phyloP scores from a whole-genome alignment of 768 basidiomycete species.

The Austroboletus eburneus region DNA sequence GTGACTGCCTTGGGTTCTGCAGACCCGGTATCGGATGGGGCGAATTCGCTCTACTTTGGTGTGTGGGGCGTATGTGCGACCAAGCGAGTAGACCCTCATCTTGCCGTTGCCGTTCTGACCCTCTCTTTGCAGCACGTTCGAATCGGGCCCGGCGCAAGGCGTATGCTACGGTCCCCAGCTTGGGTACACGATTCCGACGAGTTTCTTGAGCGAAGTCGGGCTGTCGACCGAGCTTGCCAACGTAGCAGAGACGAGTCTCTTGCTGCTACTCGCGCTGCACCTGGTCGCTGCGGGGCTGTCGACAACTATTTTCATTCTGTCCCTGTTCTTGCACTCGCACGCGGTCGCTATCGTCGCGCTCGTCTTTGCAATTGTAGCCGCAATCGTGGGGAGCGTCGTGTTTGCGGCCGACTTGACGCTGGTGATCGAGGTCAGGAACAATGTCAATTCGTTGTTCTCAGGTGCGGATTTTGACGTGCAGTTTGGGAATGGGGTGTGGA shows the following conservation, averaged over 20 bases:
- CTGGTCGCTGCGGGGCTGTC: constrained; percentile 60
- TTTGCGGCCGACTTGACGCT: constrained; percentile 62
- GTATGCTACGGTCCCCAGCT: constrained; percentile 60
- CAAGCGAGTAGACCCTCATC: constrained; percentile 33
- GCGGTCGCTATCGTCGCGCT: constrained; percentile 53
- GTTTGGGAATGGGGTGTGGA: constrained; percentile 72
- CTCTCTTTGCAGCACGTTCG: constrained; percentile 5
- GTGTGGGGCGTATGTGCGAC: constrained; percentile 79
- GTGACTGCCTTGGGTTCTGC: constrained; percentile 32
- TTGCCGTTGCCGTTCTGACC: background rate
- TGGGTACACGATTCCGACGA: constrained; percentile 61
- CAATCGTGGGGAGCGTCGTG: constrained; percentile 49
- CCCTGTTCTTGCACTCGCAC: constrained; percentile 59
- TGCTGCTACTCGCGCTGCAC: constrained; percentile 63
- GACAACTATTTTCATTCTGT: constrained; percentile 46
- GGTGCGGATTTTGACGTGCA: constrained; percentile 41
- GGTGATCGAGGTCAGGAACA: constrained; percentile 46
- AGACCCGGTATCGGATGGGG: constrained; percentile 45
- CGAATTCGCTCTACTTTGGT: constrained; percentile 65
- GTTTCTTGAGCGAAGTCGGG: constrained; percentile 38
- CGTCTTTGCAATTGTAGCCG: constrained; percentile 52
- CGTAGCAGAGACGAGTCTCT: constrained; percentile 46
- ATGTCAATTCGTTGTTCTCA: constrained; percentile 37
- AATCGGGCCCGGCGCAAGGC: constrained; percentile 19
- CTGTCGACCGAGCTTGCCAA: constrained; percentile 43